A percentile compares a stretch with the other conserved stretches of the same genome.
phyloP scores from a whole-genome alignment of 192 early-diverging fungal species.

The Podila epicladia region DNA sequence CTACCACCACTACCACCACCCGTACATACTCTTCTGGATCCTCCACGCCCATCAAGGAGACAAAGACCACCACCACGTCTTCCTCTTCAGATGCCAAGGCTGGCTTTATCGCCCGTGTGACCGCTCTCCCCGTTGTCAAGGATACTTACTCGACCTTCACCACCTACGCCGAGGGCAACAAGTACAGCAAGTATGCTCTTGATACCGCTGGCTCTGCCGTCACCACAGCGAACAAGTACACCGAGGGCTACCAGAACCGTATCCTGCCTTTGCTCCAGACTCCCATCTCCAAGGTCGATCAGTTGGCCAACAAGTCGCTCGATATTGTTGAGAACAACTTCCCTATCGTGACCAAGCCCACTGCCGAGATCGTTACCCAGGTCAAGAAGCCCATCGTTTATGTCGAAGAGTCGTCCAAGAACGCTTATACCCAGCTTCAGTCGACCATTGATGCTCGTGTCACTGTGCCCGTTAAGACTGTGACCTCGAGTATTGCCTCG shows the following conservation, averaged over 20 bases:
- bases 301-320: constrained; percentile 67
- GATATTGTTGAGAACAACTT: constrained; percentile 69
- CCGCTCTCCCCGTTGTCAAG: constrained; percentile 24
- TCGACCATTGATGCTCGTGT: constrained; percentile 54
- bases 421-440: constrained; percentile 57
- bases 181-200: constrained; percentile 34
- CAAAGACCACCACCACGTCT: neutral
- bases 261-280: constrained; percentile 49
- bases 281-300: constrained; percentile 64
- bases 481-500: constrained; percentile 43
- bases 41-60: neutral
- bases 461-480: constrained; percentile 64
- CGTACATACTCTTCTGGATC: neutral
- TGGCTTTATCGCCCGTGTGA: constrained; percentile 35
- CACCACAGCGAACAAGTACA: constrained; percentile 30
- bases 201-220: constrained; percentile 35
- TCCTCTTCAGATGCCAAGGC: neutral
- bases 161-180: constrained; percentile 53
- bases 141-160: constrained; percentile 32
- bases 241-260: constrained; percentile 50
- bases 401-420: constrained; percentile 46
- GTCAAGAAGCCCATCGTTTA: constrained; percentile 57
- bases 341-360: constrained; percentile 69
- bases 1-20: neutral
- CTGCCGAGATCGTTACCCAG: constrained; percentile 64